Base-by-base conservation (phyloP, 345 rosid species). In the Hevea brasiliensis region DNA sequence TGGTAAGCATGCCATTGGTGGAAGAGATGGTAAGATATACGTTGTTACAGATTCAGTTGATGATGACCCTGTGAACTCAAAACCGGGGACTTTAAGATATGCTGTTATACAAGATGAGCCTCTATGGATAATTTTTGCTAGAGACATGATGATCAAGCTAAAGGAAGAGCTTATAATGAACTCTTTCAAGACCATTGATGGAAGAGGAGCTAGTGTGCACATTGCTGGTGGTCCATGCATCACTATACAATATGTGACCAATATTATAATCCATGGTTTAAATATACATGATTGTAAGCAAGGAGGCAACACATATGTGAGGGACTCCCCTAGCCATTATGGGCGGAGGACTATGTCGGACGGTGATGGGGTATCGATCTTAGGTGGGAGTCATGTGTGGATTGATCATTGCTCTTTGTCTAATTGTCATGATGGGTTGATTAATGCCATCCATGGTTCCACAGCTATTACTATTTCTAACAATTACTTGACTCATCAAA, bases 351-450 rank as follows among this genome's bases (percentile, higher is more conserved):
- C 78, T 14, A 57, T 62, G 10, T 78, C 81, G 37, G 81, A 78
- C 26, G 81, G 81, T 8, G 81, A 78, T 10, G 81, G 81, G 27
- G 55, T 78, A 1, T 78, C 81, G 20, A 78, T 78, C 9, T 78
- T 74, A 32, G 81, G 81, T 48, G 81, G 81, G 14, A 78, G 81
- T 41, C 78, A 74, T 6, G 81, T 78, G 13, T 78, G 81, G 81
- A 70, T 78, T 42, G 81, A 78, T 70, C 81, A 78, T 48, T 73
- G 77, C 29, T 78, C 81, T 40, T 57, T 78, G 54, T 69, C 81
- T 13, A 78, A 70, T 8, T 78, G 81, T 40, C 20, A 55, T 26
- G 81, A 78, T 59, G 81, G 81, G 35, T 69, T 78, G 75, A 63
- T 78, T 58, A 77, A 78, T 69, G 77, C 77, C 4, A 78, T 78